phyloP scores from a whole-genome alignment of 192 early-diverging fungal genomes.

The Allomyces macrogynus region DNA sequence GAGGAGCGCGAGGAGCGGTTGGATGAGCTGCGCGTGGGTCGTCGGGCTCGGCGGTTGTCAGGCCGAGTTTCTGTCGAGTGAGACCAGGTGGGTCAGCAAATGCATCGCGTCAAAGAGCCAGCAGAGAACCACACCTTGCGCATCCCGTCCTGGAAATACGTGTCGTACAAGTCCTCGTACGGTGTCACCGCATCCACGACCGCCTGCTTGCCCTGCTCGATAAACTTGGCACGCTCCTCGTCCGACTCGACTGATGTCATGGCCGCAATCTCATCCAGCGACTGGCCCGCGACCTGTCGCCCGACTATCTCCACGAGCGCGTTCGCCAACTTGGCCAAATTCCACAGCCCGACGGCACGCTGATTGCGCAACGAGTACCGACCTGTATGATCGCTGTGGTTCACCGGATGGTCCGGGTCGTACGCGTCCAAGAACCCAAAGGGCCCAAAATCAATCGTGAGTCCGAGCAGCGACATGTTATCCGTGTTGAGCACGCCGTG shows the following conservation, averaged over 20 bases:
- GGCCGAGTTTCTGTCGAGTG: constrained; percentile 16
- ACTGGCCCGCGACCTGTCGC: constrained; percentile 18
- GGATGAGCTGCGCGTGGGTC: constrained; percentile 33
- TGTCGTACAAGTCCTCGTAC: constrained; percentile 26
- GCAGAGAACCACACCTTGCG: too few species aligned
- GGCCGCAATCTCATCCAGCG: constrained; percentile 15
- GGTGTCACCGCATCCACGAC: constrained; percentile 27
- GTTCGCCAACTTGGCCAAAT: constrained; percentile 45
- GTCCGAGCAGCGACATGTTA: constrained; percentile 65
- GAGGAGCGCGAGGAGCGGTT: constrained; percentile 49
- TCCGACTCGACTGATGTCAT: constrained; percentile 2
- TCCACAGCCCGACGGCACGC: constrained; percentile 62
- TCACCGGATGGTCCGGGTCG: constrained; percentile 59
- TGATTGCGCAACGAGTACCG: constrained; percentile 60
- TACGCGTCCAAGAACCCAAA: constrained; percentile 67
- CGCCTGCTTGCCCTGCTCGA: constrained; percentile 13
- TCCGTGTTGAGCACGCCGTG: constrained; percentile 86
- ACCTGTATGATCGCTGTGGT: constrained; percentile 53
- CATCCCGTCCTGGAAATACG: constrained; percentile 36
- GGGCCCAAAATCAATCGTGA: constrained; percentile 78
- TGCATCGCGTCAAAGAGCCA: too few species aligned
- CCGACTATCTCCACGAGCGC: constrained; percentile 44
- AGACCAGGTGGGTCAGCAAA: too few species aligned
- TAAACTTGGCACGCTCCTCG: constrained; percentile 7
- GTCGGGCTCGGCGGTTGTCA: constrained; percentile 6